Evolutionary conservation across 176 grass and related monocot genomes (phyloP).

Genomic region (Rhipidocladum racemiflorum): DNA sequence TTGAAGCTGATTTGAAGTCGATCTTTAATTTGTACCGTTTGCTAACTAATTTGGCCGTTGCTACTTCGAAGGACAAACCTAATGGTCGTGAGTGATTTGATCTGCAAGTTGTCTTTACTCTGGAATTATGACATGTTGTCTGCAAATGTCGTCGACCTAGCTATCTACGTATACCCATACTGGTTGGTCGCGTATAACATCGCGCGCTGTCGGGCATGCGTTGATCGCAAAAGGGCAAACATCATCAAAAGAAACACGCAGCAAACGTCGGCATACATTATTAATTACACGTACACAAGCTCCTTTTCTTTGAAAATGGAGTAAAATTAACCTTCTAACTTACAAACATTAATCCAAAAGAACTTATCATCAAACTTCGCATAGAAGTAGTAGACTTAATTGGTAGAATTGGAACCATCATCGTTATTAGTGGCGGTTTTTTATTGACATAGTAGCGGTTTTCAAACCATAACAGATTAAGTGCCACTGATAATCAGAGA

Average conservation of each 20-base stretch:
- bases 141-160: background rate
- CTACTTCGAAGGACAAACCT: background rate
- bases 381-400: too few species aligned
- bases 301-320: background rate
- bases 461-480: too few species aligned
- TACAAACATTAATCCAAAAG: background rate
- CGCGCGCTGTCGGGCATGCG: background rate
- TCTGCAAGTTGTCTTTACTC: background rate
- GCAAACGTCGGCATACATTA: background rate
- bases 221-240: background rate
- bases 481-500: too few species aligned
- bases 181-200: constrained; percentile 11
- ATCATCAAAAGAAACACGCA: background rate
- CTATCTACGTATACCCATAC: background rate
- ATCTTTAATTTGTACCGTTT: background rate
- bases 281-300: background rate
- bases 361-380: too few species aligned
- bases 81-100: constrained; percentile 13
- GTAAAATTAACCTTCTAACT: background rate
- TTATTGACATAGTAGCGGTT: too few species aligned
- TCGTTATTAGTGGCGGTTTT: too few species aligned
- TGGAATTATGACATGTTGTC: background rate
- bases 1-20: background rate
- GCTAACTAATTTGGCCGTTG: background rate
- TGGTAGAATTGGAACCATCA: too few species aligned